Conservation (phyloP, 148 eudicot species). For the Rhododendron griersonianum region DNA sequence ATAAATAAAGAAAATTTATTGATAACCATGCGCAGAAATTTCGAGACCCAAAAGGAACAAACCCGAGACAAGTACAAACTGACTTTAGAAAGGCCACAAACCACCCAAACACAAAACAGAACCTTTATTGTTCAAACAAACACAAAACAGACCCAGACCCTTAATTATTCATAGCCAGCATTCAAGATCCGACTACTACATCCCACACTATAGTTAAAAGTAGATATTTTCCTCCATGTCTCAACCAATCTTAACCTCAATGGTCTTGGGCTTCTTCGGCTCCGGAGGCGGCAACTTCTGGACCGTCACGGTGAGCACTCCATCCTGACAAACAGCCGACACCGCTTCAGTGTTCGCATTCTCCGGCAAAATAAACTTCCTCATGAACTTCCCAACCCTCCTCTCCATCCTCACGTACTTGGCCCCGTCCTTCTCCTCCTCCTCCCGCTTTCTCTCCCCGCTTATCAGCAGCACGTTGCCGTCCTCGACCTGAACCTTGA, state of each 20-base stretch:
- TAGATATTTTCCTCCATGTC: neutral
- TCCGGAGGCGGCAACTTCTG: slow-evolving; percentile 62
- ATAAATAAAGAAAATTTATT: too few relatives aligned
- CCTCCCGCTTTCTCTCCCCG: slow-evolving; percentile 50
- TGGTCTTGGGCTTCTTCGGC: slow-evolving; percentile 66
- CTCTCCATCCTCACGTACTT: slow-evolving; percentile 70
- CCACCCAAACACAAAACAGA: too few relatives aligned
- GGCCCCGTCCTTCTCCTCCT: slow-evolving; percentile 41
- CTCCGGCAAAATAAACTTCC: slow-evolving; percentile 68
- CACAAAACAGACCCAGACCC: too few relatives aligned
- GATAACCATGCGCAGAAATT: too few relatives aligned
- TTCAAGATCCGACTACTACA: too few relatives aligned
- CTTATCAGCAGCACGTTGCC: slow-evolving; percentile 51
- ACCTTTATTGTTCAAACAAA: too few relatives aligned
- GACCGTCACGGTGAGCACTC: slow-evolving; percentile 57
- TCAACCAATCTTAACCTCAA: slow-evolving; percentile 45
- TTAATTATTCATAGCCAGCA: too few relatives aligned
- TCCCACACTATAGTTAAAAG: too few relatives aligned
- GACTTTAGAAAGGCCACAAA: too few relatives aligned
- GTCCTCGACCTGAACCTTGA: slow-evolving; percentile 44
- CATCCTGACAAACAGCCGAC: slow-evolving; percentile 56
- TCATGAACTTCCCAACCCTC: slow-evolving; percentile 62
- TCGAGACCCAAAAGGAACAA: too few relatives aligned
- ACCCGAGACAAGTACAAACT: too few relatives aligned
- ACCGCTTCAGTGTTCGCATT: slow-evolving; percentile 43